Conservation (phyloP, 768 basidiomycete genomes). For the Gymnopilus junonius region DNA sequence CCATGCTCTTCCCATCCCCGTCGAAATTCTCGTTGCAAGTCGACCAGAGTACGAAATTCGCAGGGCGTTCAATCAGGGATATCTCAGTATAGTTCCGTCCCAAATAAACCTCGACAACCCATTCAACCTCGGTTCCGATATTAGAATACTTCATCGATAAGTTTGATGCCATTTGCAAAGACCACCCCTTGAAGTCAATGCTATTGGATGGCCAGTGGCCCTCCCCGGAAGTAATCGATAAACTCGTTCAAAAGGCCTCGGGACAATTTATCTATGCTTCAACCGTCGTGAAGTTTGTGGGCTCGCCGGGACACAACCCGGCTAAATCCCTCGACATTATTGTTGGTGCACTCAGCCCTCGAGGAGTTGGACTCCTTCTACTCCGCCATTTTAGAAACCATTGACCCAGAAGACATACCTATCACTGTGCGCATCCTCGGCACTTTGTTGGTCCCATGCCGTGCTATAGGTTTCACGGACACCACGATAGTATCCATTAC, state of each 20-base stretch:
- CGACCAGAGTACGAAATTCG: neutral
- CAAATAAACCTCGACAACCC: neutral
- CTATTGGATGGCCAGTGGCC: too few species aligned
- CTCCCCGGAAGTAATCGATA: neutral
- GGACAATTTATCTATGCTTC: conserved; percentile 13
- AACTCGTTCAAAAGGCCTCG: neutral
- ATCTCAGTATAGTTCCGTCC: neutral
- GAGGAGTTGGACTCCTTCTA: neutral
- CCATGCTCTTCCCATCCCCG: neutral
- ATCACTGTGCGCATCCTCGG: neutral
- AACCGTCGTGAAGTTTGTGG: conserved; percentile 5
- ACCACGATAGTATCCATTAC: too few species aligned
- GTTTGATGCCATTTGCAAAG: neutral
- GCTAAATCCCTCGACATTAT: neutral
- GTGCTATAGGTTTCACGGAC: too few species aligned
- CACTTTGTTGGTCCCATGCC: too few species aligned
- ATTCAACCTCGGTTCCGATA: conserved; percentile 11
- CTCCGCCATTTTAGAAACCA: neutral
- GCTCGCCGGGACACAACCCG: neutral
- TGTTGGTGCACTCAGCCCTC: neutral
- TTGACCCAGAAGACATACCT: neutral
- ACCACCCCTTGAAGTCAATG: neutral
- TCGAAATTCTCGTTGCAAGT: neutral
- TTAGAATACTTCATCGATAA: conserved; percentile 15
- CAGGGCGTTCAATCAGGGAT: neutral